Evolutionary conservation across 257 asterid species (phyloP).

Genomic region (Jaltomata sinuosa): DNA sequence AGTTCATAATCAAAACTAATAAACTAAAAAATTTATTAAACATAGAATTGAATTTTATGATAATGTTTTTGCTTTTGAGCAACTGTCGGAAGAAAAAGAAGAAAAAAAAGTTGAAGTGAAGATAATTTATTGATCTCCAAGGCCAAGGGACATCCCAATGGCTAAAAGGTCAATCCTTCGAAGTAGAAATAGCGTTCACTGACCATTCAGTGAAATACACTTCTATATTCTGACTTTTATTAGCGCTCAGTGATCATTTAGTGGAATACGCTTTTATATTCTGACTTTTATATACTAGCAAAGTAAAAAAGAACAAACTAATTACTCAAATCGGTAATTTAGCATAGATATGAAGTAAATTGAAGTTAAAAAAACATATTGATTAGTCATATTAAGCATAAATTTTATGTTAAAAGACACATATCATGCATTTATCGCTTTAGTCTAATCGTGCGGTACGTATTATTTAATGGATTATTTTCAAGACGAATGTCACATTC

Average conservation of each 20-base stretch:
- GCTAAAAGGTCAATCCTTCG: too few species aligned
- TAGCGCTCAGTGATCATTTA: too few species aligned
- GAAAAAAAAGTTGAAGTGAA: background rate
- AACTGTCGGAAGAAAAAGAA: too few species aligned
- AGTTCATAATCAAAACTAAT: background rate
- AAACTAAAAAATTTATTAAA: background rate
- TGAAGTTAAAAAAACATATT: background rate
- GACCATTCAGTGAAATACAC: background rate
- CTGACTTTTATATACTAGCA: background rate
- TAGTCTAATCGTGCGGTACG: background rate
- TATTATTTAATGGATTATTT: background rate
- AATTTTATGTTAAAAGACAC: background rate
- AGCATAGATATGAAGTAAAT: background rate
- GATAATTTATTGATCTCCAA: background rate
- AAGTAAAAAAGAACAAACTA: background rate
- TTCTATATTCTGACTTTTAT: too few species aligned
- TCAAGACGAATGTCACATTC: background rate
- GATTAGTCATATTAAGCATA: background rate
- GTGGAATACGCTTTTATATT: background rate
- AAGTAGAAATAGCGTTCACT: too few species aligned
- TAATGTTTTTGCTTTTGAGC: background rate
- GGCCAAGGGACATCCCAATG: background rate
- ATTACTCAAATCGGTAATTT: background rate
- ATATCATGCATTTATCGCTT: background rate
- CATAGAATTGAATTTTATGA: background rate